These are phyloP conservation scores for Lycium barbarum DNA, from an alignment of 257 asterid species.

Conservation along the genomic window DNA sequence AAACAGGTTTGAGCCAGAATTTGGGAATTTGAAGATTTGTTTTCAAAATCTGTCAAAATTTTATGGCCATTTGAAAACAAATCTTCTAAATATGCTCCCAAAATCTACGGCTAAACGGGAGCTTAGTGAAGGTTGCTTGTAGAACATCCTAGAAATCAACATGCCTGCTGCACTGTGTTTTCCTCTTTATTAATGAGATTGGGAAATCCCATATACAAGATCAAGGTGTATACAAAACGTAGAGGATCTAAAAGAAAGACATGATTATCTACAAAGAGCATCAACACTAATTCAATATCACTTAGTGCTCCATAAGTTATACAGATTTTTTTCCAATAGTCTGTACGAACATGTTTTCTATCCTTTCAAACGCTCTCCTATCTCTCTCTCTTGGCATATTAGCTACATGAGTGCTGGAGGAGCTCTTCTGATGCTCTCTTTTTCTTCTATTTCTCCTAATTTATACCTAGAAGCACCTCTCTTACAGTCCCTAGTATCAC, in stretches of 20 bases:
- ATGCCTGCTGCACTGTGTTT: conserved; percentile 13
- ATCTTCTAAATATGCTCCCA: too few relatives aligned
- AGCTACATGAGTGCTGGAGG: not conserved
- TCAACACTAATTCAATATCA: conserved; percentile 11
- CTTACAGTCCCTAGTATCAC: not conserved
- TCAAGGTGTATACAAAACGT: conserved; percentile 10
- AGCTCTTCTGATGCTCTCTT: not conserved
- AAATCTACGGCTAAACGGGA: too few relatives aligned
- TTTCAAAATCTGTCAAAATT: too few relatives aligned
- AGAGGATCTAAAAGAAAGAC: not conserved
- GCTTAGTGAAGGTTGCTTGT: conserved; percentile 12
- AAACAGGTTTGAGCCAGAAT: too few relatives aligned
- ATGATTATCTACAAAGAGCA: not conserved
- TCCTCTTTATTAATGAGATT: conserved; percentile 11
- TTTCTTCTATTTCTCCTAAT: not conserved
- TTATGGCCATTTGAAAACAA: too few relatives aligned
- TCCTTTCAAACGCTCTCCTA: not conserved
- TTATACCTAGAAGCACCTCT: not conserved
- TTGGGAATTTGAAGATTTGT: too few relatives aligned
- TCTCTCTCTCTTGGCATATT: conserved; percentile 10
- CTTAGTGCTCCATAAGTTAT: not conserved
- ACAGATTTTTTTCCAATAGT: not conserved
- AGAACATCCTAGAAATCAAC: conserved; percentile 17
- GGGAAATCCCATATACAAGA: not conserved
- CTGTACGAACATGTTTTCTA: not conserved